These are phyloP conservation scores for Claviceps spartinae DNA, from an alignment of 2,329 filamentous ascomycete species.

Conservation along the genomic window DNA sequence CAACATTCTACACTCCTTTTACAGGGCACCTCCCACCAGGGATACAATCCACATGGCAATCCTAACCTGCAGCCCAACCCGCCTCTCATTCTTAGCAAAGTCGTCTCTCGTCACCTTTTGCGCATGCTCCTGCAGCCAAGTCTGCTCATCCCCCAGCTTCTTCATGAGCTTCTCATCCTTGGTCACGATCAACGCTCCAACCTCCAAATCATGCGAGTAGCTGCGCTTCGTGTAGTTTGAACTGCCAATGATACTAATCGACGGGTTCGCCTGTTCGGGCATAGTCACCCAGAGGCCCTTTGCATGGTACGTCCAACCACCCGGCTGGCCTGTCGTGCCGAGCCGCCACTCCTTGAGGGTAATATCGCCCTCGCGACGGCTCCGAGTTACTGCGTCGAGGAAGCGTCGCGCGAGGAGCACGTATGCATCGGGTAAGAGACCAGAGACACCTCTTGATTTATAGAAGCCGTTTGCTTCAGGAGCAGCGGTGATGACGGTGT, in stretches of 20 bases:
- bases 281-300: slow-evolving; percentile 89
- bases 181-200: slow-evolving; percentile 76
- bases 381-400: slow-evolving; percentile 41
- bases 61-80: slow-evolving; percentile 73
- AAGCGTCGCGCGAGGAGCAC: slow-evolving; percentile 78
- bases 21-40: slow-evolving; percentile 77
- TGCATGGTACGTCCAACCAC: slow-evolving; percentile 94
- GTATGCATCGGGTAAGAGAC: slow-evolving; percentile 83
- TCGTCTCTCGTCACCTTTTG: slow-evolving; percentile 58
- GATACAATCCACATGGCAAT: slow-evolving; percentile 90
- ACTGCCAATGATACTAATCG: slow-evolving; percentile 74
- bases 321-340: slow-evolving; percentile 67
- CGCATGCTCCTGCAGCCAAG: slow-evolving; percentile 66
- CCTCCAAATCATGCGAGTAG: slow-evolving; percentile 85
- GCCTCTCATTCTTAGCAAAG: slow-evolving; percentile 66
- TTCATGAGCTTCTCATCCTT: slow-evolving; percentile 56
- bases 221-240: slow-evolving; percentile 93
- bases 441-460: slow-evolving; percentile 72
- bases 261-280: slow-evolving; percentile 49
- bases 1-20: slow-evolving; percentile 11
- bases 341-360: slow-evolving; percentile 75
- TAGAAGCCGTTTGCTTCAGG: slow-evolving; percentile 95
- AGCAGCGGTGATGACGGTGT: slow-evolving; percentile 81
- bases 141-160: slow-evolving; percentile 65
- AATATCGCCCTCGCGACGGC: slow-evolving; percentile 42